Conservation (phyloP, 2,329 filamentous ascomycete species). For the Xylaria polymorpha region DNA sequence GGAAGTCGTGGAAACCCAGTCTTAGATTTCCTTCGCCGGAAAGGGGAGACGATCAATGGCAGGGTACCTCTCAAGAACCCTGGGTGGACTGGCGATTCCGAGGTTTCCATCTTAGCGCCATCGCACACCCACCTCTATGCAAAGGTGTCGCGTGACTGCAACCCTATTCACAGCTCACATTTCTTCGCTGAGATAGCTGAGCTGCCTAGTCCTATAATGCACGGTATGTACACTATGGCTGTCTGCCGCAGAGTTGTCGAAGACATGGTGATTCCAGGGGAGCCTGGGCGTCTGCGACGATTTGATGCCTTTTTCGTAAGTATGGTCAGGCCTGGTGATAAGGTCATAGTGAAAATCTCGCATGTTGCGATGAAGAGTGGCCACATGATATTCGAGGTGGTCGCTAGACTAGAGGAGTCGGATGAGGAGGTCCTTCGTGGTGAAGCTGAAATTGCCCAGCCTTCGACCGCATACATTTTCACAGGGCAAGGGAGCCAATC, state of each 20-base stretch:
- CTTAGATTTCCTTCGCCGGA: conserved; percentile 34
- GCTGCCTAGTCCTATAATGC: conserved; percentile 95
- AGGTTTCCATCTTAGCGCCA: conserved; percentile 86
- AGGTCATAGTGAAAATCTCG: conserved; percentile 91
- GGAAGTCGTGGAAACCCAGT: conserved; percentile 34
- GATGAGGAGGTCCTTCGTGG: conserved; percentile 96
- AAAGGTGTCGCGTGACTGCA: conserved; percentile 96
- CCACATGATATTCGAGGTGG: conserved; percentile 99
- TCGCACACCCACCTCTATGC: conserved; percentile 99
- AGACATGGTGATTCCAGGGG: conserved; percentile 98
- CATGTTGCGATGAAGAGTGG: conserved; percentile 97
- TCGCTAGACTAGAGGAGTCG: conserved; percentile 92
- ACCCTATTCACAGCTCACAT: conserved; percentile 97
- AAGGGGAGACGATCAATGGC: conserved; percentile 57
- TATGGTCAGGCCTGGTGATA: conserved; percentile 97
- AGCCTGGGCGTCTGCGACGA: conserved; percentile 93
- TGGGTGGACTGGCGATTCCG: conserved; percentile 90
- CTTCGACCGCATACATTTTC: conserved; percentile 95
- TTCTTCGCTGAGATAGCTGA: conserved; percentile 97
- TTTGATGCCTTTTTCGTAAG: conserved; percentile 96
- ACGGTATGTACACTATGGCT: conserved; percentile 99
- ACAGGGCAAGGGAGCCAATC: conserved; percentile 98
- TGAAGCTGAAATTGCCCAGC: conserved; percentile 97
- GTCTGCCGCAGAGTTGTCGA: conserved; percentile 94
- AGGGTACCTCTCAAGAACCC: conserved; percentile 98